These are phyloP conservation scores for Trichosporon inkin DNA, from an alignment of 1,284 basidiomycete species.

Conservation along the genomic window DNA sequence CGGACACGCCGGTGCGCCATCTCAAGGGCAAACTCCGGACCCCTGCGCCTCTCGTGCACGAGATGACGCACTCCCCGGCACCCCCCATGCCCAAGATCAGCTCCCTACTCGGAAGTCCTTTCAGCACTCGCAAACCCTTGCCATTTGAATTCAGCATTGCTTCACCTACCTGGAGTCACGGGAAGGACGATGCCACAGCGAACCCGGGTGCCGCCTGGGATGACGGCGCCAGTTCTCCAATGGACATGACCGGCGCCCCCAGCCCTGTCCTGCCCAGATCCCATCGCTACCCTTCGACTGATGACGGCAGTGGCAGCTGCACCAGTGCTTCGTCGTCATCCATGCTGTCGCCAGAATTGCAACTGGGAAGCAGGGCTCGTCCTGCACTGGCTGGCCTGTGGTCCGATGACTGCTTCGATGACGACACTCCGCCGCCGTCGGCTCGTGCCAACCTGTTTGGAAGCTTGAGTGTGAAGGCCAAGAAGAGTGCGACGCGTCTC, in stretches of 20 bases:
- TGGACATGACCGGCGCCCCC: background rate
- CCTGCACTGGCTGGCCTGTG: slow-evolving; percentile 32
- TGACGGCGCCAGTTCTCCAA: slow-evolving; percentile 19
- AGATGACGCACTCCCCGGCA: slow-evolving; percentile 29
- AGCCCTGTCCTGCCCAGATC: background rate
- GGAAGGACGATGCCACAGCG: background rate
- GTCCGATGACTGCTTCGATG: slow-evolving; percentile 29
- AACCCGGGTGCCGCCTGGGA: background rate
- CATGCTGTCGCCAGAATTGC: slow-evolving; percentile 30
- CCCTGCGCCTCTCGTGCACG: slow-evolving; percentile 14
- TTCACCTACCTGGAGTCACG: slow-evolving; percentile 4
- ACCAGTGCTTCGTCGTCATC: slow-evolving; percentile 34
- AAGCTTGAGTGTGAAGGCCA: background rate
- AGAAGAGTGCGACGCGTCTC: slow-evolving; percentile 21
- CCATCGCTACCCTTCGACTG: slow-evolving; percentile 20
- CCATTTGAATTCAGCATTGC: slow-evolving; percentile 8
- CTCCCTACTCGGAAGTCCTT: slow-evolving; percentile 42
- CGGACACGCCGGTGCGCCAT: slow-evolving; percentile 16
- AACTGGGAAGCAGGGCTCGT: slow-evolving; percentile 22
- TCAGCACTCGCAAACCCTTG: slow-evolving; percentile 19
- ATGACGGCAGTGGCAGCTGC: slow-evolving; percentile 38
- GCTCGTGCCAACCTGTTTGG: slow-evolving; percentile 1
- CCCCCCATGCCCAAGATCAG: slow-evolving; percentile 35
- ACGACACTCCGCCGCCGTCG: slow-evolving; percentile 14
- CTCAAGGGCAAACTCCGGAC: slow-evolving; percentile 12